A percentile compares a stretch with the other conserved stretches of the same genome.
phyloP scores from a whole-genome alignment of 129 eudicot species.

The carrot (Daucus carota) region DH1_v3.0 NC_030381.2:36310001-36310500 shows the following conservation, averaged over 20 bases:
- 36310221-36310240: neutral
- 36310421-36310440: no score
- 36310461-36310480: no score
- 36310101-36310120: neutral
- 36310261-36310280: neutral
- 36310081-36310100: slow-evolving; percentile 18
- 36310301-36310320: no score
- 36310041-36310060: slow-evolving; percentile 67
- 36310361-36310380: no score
- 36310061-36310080: slow-evolving; percentile 59
- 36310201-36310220: neutral
- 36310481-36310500: no score
- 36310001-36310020: slow-evolving; percentile 99
- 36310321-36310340: no score
- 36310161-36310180: neutral
- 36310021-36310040: slow-evolving; percentile 98
- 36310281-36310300: neutral
- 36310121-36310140: neutral
- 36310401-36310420: no score
- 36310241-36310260: neutral
- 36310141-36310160: neutral
- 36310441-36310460: no score
- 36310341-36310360: no score
- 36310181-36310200: neutral
- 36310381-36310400: no score